Evolutionary conservation across 2,329 filamentous ascomycete genomes (phyloP), one percentile per base, ranked within the genome.

Genomic region (Leptographium galeiforme): DNA sequence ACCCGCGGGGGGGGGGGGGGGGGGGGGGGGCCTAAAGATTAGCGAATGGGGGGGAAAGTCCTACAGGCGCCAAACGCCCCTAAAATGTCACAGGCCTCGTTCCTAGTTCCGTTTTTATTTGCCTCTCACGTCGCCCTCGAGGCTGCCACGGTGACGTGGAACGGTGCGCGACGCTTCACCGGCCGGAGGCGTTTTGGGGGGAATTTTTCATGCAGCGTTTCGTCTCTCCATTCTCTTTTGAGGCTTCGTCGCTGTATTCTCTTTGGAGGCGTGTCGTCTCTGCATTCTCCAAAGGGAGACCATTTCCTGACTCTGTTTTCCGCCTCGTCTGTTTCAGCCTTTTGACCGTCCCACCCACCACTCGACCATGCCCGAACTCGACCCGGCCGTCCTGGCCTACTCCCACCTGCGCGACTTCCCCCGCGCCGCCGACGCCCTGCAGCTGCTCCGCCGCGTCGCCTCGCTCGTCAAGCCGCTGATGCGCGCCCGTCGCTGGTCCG

Each of bases 401-500:
- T 72, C 72, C 39, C 76, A 80, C 59, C 61, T 80, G 52, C 65
- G 64, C 10, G 63, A 68, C 25, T 69, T 76, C 36, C 69, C 72
- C 1, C 71, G 74, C 2, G 70, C 73, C 19, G 62, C 65, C 16
- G 76, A 79, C 55, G 77, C 77, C 14, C 63, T 79, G 18, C 68
- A 79, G 39, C 80, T 79, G 54, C 75, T 97, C 30, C 85, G 82
- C 62, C 90, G 86, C 67, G 77, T 94, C 43, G 89, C 89, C 3
- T 95, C 89, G 32, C 70, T 94, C 54, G 90, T 96, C 57, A 96
- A 95, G 66, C 91, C 91, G 18, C 87, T 97, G 57, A 97, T 97
- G 90, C 78, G 89, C 58, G 88, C 88, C 48, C 81, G 87, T 45
- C 76, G 76, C 53, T 97, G 89, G 87, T 84, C 74, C 57, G 87